Evolutionary conservation across 2,329 filamentous ascomycete species (phyloP), one percentile per base, ranked within the genome.

Genomic region (Aspergillus sp.): DNA sequence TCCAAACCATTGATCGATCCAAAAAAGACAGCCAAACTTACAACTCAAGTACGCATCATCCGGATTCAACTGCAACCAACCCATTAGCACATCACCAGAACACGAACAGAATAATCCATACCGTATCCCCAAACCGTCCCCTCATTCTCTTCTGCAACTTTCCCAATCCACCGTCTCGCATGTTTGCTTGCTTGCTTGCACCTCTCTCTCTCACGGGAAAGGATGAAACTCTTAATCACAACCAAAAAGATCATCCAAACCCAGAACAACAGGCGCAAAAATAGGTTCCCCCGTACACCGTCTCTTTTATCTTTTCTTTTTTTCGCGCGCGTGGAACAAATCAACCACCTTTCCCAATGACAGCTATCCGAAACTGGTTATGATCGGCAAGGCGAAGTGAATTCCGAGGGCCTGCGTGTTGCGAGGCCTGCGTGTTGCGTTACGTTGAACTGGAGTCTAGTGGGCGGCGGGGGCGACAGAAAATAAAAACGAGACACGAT

Each of bases 31-130:
- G 33, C 37, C 33, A 36, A 33, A 76, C 81, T 78, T 65, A 85
- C 84, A 87, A 61, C 79, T 84, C 49, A 88, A 69, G 66, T 85
- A 86, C 31, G 81, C 78, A 67, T 85, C 82, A 52, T 86, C 82
- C 10, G 83, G 82, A 42, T 71, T 69, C 50, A 81, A 55, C 71
- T 69, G 53, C 42, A 33, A 41, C 44, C 46, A 40, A 60, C 45
- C 64, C 57, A 43, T 46, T 37, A 34, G 8, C 38, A 27, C n/a
- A 28, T 27, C 26, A 33, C 31, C 39, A 37, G 11, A 33, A 40
- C 34, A 27, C 8, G 10, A 39, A 27, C 33, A 45, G 33, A 4
- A 30, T 35, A 34, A 31, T 26, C 34, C 26, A 48, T 52, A 67
- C 66, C 47, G 54, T 64, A 49, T 68, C 65, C 31, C 61, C 59